A percentile compares a stretch with the other conserved stretches of the same genome.
These are phyloP conservation scores for Thelonectria olida DNA, from an alignment of 2,329 filamentous ascomycete species.

Conservation along the genomic window DNA sequence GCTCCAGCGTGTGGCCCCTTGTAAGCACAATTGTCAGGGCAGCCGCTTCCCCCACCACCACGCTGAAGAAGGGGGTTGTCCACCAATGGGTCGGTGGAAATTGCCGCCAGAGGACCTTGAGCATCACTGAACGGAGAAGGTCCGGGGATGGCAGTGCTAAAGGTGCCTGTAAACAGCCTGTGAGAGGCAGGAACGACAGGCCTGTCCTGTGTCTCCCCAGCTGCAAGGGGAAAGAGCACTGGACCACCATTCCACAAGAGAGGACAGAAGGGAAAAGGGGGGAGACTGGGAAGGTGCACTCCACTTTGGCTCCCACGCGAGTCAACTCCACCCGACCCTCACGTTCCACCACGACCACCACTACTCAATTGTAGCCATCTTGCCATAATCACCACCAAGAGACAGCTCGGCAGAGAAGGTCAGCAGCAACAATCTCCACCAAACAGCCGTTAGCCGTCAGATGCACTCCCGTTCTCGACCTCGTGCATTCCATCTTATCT, in stretches of 20 bases:
- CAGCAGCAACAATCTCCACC: too few species aligned
- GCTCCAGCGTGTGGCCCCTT: background rate
- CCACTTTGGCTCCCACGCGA: background rate
- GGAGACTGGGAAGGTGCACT: background rate
- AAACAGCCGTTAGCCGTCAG: too few species aligned
- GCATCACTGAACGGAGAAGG: too few species aligned
- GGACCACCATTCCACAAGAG: background rate
- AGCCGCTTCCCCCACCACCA: constrained; percentile 9
- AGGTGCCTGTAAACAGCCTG: too few species aligned
- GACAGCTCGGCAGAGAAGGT: too few species aligned
- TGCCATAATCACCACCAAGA: background rate
- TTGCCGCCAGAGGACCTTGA: background rate
- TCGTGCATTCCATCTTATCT: too few species aligned
- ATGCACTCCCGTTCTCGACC: too few species aligned
- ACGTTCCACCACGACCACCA: background rate
- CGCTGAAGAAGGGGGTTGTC: background rate
- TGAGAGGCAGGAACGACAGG: background rate
- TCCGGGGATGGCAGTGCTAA: too few species aligned
- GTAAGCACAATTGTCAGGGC: background rate
- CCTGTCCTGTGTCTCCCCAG: background rate
- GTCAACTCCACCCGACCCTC: background rate
- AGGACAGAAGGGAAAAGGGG: background rate
- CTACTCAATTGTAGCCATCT: background rate
- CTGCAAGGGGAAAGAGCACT: constrained; percentile 6
- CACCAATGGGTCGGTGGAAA: constrained; percentile 11